Conservation (phyloP, 768 basidiomycete genomes). For the Tricholoma bakamatsutake region DNA sequence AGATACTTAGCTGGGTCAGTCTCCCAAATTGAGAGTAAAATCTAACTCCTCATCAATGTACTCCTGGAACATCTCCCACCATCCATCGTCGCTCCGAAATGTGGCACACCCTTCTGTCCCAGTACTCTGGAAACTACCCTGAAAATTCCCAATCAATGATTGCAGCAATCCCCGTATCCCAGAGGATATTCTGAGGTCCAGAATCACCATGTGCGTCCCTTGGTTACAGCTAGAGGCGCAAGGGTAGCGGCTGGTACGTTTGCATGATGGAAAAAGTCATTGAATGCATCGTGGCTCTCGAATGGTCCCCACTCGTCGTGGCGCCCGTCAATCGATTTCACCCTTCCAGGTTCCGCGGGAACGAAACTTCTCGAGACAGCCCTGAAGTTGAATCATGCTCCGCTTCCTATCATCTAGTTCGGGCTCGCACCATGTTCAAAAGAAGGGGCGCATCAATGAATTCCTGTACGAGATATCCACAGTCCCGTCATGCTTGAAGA, state of each 20-base stretch:
- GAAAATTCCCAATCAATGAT: slow-evolving; percentile 16
- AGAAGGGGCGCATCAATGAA: slow-evolving; percentile 9
- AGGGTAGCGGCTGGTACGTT: neutral
- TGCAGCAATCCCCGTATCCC: slow-evolving; percentile 1
- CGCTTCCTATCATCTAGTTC: neutral
- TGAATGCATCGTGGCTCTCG: neutral
- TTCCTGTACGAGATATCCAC: slow-evolving; percentile 13
- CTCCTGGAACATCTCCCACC: neutral
- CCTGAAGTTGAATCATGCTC: slow-evolving; percentile 10
- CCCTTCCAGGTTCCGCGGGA: slow-evolving; percentile 2
- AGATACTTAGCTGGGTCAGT: too few species aligned
- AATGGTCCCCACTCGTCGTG: slow-evolving; percentile 10
- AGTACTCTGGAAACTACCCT: slow-evolving; percentile 15
- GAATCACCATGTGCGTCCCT: slow-evolving; percentile 6
- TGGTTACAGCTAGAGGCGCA: neutral
- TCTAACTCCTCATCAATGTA: too few species aligned
- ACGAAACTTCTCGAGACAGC: slow-evolving; percentile 11
- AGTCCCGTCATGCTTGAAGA: slow-evolving; percentile 6
- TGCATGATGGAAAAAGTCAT: neutral
- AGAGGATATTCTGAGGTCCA: slow-evolving; percentile 14
- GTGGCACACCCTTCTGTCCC: neutral
- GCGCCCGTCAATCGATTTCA: slow-evolving; percentile 9
- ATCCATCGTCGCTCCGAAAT: neutral
- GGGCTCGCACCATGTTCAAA: slow-evolving; percentile 8
- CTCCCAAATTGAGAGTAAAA: too few species aligned